Base-by-base conservation (phyloP, 208 protist genomes). In the Tetramitus jugosus region DNA sequence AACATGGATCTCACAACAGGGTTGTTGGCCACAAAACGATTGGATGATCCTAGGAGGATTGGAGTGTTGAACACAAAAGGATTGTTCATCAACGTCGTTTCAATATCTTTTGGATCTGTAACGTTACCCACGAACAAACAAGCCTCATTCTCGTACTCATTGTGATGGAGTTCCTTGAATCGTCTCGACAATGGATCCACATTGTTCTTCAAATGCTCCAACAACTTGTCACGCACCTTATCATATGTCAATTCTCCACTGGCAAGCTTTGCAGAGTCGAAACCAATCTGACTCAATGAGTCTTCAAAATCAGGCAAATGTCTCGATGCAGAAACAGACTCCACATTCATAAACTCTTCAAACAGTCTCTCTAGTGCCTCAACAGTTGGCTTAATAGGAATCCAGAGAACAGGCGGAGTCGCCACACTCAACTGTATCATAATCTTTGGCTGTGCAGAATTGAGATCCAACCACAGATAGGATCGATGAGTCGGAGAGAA, bases 21-120 rank as follows among this genome's bases (percentile, higher is more conserved):
- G 0, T 88, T 91, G 61, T 90, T 90, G 60, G 93, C 84, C 53
- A 92, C 81, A 76, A 90, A 80, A 64, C 89, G 81, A 80, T 95
- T 95, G 23, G 89, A 89, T 65, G 93, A 89, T 69, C 90, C 92
- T 69, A 94, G 81, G 56, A 95, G 71, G 33, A 94, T 75, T 13
- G 92, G 92, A 89, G 91, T 94, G 13, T 89, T 90, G 85, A 94
- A 95, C 26, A 95, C 84, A 82, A 94, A 95, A 0, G 92, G 84
- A 77, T 94, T 95, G 29, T 80, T 86, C 81, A 93, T 93, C 87
- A 94, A 53, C 4, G 23, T 23, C n/a, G 17, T 8, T 52, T 74
- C 67, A 4, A 74, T 35, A 1, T 33, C 2, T 56, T 52, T 7
- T 46, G 37, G 8, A 39, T 2, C 26, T 8, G 7, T 3, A 37